Conservation (phyloP, 345 rosid genomes). For the Murraya paniculata region DNA sequence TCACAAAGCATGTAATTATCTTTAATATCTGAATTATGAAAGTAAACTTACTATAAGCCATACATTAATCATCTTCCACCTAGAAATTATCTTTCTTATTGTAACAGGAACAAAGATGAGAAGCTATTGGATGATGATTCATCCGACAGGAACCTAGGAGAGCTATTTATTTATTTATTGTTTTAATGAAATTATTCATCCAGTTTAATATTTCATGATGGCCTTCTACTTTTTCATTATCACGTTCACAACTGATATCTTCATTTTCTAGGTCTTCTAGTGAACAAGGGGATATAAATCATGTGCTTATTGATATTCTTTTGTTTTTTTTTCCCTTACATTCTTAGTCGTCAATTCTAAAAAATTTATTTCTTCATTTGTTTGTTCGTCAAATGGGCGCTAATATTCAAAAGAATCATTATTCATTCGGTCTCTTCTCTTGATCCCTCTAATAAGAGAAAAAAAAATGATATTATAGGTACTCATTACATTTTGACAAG, state of each 20-base stretch:
- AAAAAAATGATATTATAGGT: neutral
- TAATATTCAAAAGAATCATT: neutral
- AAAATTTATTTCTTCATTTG: neutral
- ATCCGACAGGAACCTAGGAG: neutral
- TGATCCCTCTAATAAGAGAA: neutral
- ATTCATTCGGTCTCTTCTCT: neutral
- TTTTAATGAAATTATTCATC: neutral
- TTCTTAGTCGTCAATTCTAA: neutral
- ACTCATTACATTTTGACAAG: neutral
- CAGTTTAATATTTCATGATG: conserved; percentile 17
- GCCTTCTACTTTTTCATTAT: conserved; percentile 14
- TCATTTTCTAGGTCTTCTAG: neutral
- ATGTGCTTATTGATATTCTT: neutral
- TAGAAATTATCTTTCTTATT: neutral
- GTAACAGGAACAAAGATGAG: neutral
- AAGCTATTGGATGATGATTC: neutral
- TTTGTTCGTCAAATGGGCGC: neutral
- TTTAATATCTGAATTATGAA: too few species aligned
- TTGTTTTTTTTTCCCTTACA: neutral
- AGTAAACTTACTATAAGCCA: neutral
- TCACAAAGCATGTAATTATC: neutral
- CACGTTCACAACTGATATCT: conserved; percentile 10
- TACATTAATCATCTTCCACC: neutral
- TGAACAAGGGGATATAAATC: neutral
- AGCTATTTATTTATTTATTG: conserved; percentile 1